A percentile compares a stretch with the other conserved stretches of the same genome.
phyloP scores from a whole-genome alignment of 2,329 filamentous ascomycete genomes.

The Pseudocercospora vitis region DNA sequence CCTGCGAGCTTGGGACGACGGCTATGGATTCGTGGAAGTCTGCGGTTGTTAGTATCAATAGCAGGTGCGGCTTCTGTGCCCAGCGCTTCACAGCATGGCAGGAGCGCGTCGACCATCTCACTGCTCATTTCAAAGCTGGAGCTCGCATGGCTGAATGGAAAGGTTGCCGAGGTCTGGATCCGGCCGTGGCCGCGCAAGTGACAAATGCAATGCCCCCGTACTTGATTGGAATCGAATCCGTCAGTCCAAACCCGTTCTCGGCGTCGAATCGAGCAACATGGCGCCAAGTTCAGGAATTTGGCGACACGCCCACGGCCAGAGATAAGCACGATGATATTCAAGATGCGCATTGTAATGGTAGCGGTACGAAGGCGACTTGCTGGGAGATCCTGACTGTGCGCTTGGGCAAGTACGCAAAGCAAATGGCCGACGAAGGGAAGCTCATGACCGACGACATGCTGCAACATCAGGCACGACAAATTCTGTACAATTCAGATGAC shows the following conservation, averaged over 20 bases:
- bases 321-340: slow-evolving; percentile 9
- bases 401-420: slow-evolving; percentile 47
- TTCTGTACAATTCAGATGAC: slow-evolving; percentile 52
- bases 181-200: slow-evolving; percentile 49
- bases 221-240: slow-evolving; percentile 51
- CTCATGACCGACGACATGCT: slow-evolving; percentile 52
- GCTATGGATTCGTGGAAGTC: slow-evolving; percentile 66
- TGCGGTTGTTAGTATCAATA: slow-evolving; percentile 54
- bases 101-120: slow-evolving; percentile 54
- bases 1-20: slow-evolving; percentile 60
- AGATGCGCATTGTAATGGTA: slow-evolving; percentile 14
- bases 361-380: slow-evolving; percentile 40
- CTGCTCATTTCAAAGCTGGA: slow-evolving; percentile 56
- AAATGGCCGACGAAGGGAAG: slow-evolving; percentile 41
- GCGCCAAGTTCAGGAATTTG: slow-evolving; percentile 15
- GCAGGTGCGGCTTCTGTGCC: slow-evolving; percentile 56
- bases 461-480: slow-evolving; percentile 48
- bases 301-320: background rate
- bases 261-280: slow-evolving; percentile 39
- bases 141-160: slow-evolving; percentile 56
- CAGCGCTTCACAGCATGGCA: slow-evolving; percentile 52
- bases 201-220: slow-evolving; percentile 55
- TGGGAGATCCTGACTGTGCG: slow-evolving; percentile 53
- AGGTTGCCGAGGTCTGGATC: slow-evolving; percentile 55
- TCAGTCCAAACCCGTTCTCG: slow-evolving; percentile 50